Percentiles rank a stretch among this genome's conserved stretches.
Evolutionary conservation across 2,329 filamentous ascomycete genomes (phyloP).

Genomic region (Biscogniauxia sp.): DNA sequence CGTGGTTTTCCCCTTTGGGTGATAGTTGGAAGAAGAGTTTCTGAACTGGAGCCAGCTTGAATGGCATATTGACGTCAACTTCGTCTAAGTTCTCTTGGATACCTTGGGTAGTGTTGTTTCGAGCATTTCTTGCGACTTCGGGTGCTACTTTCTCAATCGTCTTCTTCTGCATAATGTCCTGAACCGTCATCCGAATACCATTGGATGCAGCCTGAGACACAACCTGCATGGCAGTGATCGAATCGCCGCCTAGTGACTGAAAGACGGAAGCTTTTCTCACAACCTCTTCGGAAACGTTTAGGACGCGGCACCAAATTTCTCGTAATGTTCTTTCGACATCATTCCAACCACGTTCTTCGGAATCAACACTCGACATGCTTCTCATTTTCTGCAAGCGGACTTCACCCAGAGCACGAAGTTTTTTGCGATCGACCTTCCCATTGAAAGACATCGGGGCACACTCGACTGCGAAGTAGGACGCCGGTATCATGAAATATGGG

Average conservation of each 20-base stretch:
- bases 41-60: conserved; percentile 2
- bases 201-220: conserved; percentile 3
- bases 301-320: conserved; percentile 5
- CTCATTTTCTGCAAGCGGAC: background rate
- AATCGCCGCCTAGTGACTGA: conserved; percentile 9
- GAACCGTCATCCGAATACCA: conserved; percentile 1
- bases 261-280: conserved; percentile 4
- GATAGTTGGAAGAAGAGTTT: conserved; percentile 1
- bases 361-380: background rate
- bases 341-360: background rate
- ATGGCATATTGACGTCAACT: background rate
- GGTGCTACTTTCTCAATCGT: conserved; percentile 6
- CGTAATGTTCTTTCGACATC: background rate
- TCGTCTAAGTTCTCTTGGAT: background rate
- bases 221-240: conserved; percentile 12
- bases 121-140: background rate
- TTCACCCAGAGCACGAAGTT: background rate
- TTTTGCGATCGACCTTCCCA: conserved; percentile 1
- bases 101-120: background rate
- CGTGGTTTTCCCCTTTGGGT: conserved; percentile 2
- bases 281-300: conserved; percentile 3
- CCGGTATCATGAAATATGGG: conserved; percentile 1
- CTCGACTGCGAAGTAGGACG: background rate
- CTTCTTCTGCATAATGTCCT: conserved; percentile 3
- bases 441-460: background rate